Evolutionary conservation across 306 rosid genomes (phyloP).

Genomic region (Sicyos baderoa): DNA sequence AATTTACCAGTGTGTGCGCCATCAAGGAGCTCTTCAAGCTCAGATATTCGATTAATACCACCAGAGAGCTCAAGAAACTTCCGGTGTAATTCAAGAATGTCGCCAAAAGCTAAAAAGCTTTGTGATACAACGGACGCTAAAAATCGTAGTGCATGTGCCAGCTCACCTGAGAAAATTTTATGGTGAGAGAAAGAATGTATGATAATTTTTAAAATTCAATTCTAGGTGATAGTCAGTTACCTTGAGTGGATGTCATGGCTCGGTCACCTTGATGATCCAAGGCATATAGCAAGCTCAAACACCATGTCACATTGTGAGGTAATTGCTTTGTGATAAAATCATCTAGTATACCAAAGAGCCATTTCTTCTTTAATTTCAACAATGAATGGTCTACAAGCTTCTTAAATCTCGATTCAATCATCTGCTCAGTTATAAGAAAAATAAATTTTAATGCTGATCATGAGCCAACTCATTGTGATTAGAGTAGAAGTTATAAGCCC

Average conservation of each 20-base stretch:
- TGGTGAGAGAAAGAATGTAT: conserved; percentile 14
- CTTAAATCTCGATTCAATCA: conserved; percentile 86
- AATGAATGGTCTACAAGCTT: conserved; percentile 74
- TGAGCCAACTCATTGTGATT: neutral
- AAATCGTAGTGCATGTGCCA: conserved; percentile 96
- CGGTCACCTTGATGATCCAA: conserved; percentile 86
- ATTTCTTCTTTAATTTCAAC: conserved; percentile 67
- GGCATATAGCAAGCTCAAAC: conserved; percentile 88
- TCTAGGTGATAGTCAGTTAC: conserved; percentile 28
- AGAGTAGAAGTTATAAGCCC: neutral
- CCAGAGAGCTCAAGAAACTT: conserved; percentile 92
- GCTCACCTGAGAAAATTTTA: conserved; percentile 55
- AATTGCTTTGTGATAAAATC: conserved; percentile 95
- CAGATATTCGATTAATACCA: conserved; percentile 76
- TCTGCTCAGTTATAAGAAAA: conserved; percentile 42
- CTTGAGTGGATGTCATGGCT: conserved; percentile 71
- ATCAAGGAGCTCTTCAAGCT: conserved; percentile 82
- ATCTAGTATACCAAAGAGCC: conserved; percentile 84
- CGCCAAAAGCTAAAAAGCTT: conserved; percentile 98
- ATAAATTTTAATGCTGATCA: neutral
- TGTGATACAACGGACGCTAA: conserved; percentile 97
- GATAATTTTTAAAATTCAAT: conserved; percentile 1
- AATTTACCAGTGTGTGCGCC: conserved; percentile 75
- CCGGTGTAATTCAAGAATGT: conserved; percentile 85
- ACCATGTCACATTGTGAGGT: conserved; percentile 98